Conservation (phyloP, 345 rosid genomes). For the Turritis glabra region DNA sequence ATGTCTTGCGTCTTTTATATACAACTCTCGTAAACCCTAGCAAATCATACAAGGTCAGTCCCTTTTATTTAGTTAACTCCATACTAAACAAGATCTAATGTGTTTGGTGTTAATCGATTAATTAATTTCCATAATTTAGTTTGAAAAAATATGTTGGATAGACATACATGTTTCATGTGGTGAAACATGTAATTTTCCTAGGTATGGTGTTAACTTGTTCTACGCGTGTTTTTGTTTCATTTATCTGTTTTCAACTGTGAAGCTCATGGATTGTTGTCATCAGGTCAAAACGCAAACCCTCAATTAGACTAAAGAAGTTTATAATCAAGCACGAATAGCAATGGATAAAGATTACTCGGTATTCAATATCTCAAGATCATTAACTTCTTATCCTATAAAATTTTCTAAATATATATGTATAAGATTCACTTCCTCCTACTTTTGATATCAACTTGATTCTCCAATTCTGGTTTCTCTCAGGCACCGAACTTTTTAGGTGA, state of each 20-base stretch:
- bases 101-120: background rate
- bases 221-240: conserved; percentile 12
- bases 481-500: conserved; percentile 45
- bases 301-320: conserved; percentile 3
- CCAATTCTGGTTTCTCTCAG: conserved; percentile 44
- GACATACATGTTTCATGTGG: background rate
- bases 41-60: conserved; percentile 16
- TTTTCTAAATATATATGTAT: conserved; percentile 28
- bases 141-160: background rate
- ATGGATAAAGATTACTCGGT: conserved; percentile 90
- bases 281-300: conserved; percentile 6
- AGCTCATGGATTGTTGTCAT: conserved; percentile 18
- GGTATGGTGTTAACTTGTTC: conserved; percentile 14
- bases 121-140: background rate
- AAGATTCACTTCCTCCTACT: conserved; percentile 22
- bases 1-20: conserved; percentile 7
- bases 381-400: background rate
- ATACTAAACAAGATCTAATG: background rate
- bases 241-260: conserved; percentile 12
- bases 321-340: conserved; percentile 20
- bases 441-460: conserved; percentile 36
- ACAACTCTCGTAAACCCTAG: conserved; percentile 36
- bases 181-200: conserved; percentile 6
- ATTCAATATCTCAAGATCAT: conserved; percentile 13
- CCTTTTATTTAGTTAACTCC: background rate